Evolutionary conservation across 106 monocot species (phyloP).

Genomic region (Phalaenopsis aphrodite): DNA sequence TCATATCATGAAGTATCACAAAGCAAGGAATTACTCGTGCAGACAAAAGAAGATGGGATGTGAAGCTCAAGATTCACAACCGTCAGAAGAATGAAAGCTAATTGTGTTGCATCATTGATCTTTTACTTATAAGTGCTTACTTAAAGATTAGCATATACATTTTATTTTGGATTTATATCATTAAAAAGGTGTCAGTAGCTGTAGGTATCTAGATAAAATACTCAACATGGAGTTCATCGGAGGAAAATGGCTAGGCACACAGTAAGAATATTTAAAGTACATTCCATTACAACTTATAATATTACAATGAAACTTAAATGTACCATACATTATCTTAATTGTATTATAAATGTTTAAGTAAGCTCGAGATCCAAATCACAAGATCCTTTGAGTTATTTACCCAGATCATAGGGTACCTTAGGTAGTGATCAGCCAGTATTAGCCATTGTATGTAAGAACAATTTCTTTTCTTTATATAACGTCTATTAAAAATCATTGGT

Average conservation of each 20-base stretch:
- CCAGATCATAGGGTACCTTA: too few relatives aligned
- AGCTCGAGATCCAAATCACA: too few relatives aligned
- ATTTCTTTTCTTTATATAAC: too few relatives aligned
- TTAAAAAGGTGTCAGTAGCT: neutral
- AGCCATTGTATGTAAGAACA: too few relatives aligned
- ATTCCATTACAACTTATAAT: neutral
- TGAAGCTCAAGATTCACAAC: neutral
- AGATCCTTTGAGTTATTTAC: too few relatives aligned
- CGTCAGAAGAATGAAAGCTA: neutral
- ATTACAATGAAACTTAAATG: neutral
- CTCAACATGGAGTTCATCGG: neutral
- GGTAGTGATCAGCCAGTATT: too few relatives aligned
- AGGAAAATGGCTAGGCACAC: neutral
- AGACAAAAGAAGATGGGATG: neutral
- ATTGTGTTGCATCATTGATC: neutral
- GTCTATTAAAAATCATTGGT: too few relatives aligned
- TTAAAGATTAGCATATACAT: neutral
- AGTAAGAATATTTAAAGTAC: neutral
- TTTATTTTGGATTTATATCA: neutral
- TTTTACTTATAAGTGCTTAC: neutral
- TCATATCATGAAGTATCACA: neutral
- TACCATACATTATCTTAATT: too few relatives aligned
- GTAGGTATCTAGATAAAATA: neutral
- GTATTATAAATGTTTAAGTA: too few relatives aligned
- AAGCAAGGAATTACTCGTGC: neutral